Evolutionary conservation across 345 rosid species (phyloP), one percentile per base, ranked within the genome.

Genomic region (Ceriops decandra): DNA sequence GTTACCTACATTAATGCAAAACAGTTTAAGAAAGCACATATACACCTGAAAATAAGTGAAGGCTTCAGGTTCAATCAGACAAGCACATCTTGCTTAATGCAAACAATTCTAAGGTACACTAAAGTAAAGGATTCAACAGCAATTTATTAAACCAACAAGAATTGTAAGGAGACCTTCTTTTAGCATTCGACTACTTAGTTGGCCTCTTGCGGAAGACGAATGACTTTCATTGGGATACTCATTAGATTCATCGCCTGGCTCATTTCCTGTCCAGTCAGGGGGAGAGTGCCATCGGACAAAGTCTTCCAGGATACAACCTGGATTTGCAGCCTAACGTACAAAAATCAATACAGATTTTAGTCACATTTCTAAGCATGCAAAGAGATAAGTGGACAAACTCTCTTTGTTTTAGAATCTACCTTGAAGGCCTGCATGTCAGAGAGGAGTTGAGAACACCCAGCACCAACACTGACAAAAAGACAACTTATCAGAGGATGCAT

Each of bases 381-480:
- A 62, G 27, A 13, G 13, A 56, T 33, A 63, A 68, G 66, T 11
- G 51, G 42, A 69, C 13, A 52, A 68, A 54, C 28, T 46, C 35
- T 56, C 61, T 36, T 28, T n/a, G 59, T 60, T 16, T 10, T 19
- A 64, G 64, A 69, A 59, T 57, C 66, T 74, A 95, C 97, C 99
- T 91, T 91, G 82, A 91, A 95, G 79, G 97, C 99, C 78, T 95
- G 99, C 99, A 95, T 95, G 85, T 95, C 99, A 69, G 97, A 95
- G 51, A 91, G 87, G 73, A 95, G 96, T 79, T 88, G 99, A 82
- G 99, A 95, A 79, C 99, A 91, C 56, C 96, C 99, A 84, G 97
- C 99, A 75, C 99, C 99, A 73, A 95, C 90, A 82, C 99, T 95
- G 85, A 76, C 58, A 76, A 81, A 26, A 74, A 63, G 64, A 82